Conservation (phyloP, 257 asterid genomes). For the Nicotiana otophora region DNA sequence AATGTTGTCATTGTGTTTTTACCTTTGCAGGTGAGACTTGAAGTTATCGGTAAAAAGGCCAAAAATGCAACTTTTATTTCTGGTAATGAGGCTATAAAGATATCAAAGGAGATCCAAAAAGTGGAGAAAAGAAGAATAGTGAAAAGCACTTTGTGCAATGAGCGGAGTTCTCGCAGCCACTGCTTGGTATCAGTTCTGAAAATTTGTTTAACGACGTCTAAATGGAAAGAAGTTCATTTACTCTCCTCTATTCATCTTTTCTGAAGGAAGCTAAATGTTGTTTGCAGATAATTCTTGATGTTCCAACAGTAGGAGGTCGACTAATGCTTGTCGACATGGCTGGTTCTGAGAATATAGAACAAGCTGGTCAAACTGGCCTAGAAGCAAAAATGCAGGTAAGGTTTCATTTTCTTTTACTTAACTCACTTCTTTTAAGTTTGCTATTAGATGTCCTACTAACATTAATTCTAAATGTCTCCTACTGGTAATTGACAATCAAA, state of each 20-base stretch:
- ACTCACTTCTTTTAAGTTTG: not conserved
- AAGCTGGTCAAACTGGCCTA: slow-evolving; percentile 85
- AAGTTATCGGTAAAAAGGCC: slow-evolving; percentile 93
- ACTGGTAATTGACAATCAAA: not conserved
- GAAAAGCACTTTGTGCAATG: slow-evolving; percentile 84
- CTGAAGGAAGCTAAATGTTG: not conserved
- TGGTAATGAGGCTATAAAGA: slow-evolving; percentile 81
- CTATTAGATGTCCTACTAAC: not conserved
- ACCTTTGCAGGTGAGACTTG: slow-evolving; percentile 58
- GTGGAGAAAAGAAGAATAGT: slow-evolving; percentile 95
- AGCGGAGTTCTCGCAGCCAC: slow-evolving; percentile 91
- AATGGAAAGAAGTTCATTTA: not conserved
- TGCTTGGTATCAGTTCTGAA: slow-evolving; percentile 62
- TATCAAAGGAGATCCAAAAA: slow-evolving; percentile 85
- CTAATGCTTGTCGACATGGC: slow-evolving; percentile 99
- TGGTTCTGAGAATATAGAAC: slow-evolving; percentile 96
- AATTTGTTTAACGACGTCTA: not conserved
- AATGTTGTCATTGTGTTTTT: not conserved
- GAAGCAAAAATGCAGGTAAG: slow-evolving; percentile 94
- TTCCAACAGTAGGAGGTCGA: slow-evolving; percentile 94
- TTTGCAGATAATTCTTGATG: slow-evolving; percentile 76
- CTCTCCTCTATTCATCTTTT: not conserved
- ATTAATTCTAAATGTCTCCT: not conserved
- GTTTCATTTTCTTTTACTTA: not conserved
- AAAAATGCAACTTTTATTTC: slow-evolving; percentile 84